Conservation (phyloP, 169 alveolate genomes). For the Plasmodium gonderi region DNA sequence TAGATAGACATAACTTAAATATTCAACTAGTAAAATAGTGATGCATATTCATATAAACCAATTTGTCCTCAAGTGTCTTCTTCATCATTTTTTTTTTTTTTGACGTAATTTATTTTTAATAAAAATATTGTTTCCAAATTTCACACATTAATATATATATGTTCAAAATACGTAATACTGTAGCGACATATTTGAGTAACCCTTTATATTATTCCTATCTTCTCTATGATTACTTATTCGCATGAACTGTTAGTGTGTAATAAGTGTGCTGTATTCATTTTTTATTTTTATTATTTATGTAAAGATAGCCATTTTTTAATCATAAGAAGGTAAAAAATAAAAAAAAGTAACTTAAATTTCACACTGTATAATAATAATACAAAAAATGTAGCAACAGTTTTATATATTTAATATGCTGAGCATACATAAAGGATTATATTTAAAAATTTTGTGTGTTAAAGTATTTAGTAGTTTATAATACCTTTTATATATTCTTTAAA, state of each 20-base stretch:
- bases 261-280: background rate
- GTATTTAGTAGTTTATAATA: no score
- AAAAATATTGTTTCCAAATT: background rate
- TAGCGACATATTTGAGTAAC: background rate
- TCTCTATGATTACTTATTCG: background rate
- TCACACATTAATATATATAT: background rate
- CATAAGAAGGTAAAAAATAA: background rate
- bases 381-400: background rate
- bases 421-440: background rate
- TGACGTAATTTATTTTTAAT: background rate
- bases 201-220: background rate
- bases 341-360: background rate
- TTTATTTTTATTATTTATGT: background rate
- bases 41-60: background rate
- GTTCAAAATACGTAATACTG: background rate
- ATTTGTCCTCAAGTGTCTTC: background rate
- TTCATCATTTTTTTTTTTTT: background rate
- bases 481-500: no score
- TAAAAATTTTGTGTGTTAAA: background rate
- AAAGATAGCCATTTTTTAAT: background rate
- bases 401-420: background rate
- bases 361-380: background rate
- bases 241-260: background rate
- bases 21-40: no score
- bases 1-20: background rate